These are phyloP conservation scores for button mushroom (Agaricus bisporus) DNA, from an alignment of 768 basidiomycete genomes.

Conservation along the genomic window DNA sequence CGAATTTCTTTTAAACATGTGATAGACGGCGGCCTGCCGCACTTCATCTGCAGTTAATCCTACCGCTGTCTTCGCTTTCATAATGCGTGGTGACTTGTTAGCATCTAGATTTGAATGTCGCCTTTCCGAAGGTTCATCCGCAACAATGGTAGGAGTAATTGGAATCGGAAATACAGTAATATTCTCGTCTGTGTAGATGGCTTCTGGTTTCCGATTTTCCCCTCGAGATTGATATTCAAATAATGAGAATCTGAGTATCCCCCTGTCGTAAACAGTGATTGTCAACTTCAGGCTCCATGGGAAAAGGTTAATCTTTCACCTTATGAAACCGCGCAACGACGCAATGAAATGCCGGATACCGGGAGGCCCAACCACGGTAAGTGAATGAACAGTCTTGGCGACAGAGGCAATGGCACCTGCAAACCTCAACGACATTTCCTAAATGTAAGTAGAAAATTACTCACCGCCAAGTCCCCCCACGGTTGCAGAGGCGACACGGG, in stretches of 20 bases:
- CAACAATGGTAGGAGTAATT: background rate
- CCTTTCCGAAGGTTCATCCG: background rate
- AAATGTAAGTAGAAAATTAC: background rate
- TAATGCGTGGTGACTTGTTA: background rate
- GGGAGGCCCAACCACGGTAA: slow-evolving; percentile 66
- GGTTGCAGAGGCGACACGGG: slow-evolving; percentile 53
- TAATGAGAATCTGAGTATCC: background rate
- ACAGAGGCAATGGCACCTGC: slow-evolving; percentile 76
- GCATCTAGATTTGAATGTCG: too few relatives aligned
- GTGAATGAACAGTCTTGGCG: slow-evolving; percentile 59
- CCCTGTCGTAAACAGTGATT: background rate
- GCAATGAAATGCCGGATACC: slow-evolving; percentile 68
- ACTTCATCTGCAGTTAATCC: background rate
- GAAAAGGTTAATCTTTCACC: slow-evolving; percentile 26
- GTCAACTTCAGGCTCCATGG: background rate
- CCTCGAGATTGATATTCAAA: background rate
- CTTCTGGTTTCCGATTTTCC: background rate
- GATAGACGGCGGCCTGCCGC: background rate
- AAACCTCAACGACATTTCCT: slow-evolving; percentile 20
- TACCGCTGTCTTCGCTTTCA: background rate
- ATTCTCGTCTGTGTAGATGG: background rate
- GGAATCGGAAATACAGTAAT: background rate
- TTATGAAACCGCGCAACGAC: slow-evolving; percentile 61
- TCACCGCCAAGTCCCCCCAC: slow-evolving; percentile 46
- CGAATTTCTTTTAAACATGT: slow-evolving; percentile 1